phyloP scores from a whole-genome alignment of 805 yeast genomes.

The Sporopachydermia lactativora region DNA sequence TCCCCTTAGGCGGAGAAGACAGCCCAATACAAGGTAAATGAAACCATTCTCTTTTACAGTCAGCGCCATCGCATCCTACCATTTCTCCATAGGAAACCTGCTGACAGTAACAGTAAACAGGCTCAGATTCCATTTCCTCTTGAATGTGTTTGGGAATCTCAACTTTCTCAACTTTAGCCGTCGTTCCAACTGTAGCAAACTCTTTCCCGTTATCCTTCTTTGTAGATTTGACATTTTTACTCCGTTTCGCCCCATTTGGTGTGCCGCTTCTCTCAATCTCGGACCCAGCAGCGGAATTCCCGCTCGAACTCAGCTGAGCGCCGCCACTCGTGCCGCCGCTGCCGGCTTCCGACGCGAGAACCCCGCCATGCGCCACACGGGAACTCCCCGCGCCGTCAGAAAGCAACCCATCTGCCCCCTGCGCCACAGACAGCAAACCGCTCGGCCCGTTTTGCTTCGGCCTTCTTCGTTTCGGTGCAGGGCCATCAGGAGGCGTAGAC shows the following conservation, averaged over 20 bases:
- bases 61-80: slow-evolving; percentile 97
- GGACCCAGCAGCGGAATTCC: slow-evolving; percentile 4
- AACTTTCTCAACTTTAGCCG: slow-evolving; percentile 4
- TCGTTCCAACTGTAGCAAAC: slow-evolving; percentile 5
- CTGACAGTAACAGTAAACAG: slow-evolving; percentile 89
- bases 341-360: background rate
- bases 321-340: background rate
- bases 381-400: background rate
- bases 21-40: slow-evolving; percentile 88
- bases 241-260: slow-evolving; percentile 7
- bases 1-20: slow-evolving; percentile 73
- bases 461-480: background rate
- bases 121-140: slow-evolving; percentile 38
- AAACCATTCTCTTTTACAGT: slow-evolving; percentile 90
- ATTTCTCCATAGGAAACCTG: slow-evolving; percentile 96
- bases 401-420: background rate
- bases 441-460: slow-evolving; percentile 4
- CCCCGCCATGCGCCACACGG: background rate
- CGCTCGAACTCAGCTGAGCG: slow-evolving; percentile 2
- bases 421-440: slow-evolving; percentile 3
- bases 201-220: slow-evolving; percentile 10
- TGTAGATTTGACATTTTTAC: slow-evolving; percentile 10
- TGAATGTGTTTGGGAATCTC: background rate
- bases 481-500: slow-evolving; percentile 2
- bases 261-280: slow-evolving; percentile 3